Evolutionary conservation across 2,329 filamentous ascomycete genomes (phyloP).

Genomic region (Fusarium sp.): DNA sequence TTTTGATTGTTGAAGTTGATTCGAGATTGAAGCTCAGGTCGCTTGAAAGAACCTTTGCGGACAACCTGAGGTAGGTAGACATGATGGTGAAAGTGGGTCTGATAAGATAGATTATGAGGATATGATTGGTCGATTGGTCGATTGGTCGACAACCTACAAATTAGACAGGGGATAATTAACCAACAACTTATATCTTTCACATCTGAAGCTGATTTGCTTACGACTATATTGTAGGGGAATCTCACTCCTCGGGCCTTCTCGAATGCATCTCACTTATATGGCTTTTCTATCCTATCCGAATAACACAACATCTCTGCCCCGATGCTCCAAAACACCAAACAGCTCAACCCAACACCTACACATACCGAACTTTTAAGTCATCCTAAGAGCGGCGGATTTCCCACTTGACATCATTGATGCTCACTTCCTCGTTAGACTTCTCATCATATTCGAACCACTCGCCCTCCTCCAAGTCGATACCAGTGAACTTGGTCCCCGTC

Average conservation of each 20-base stretch:
- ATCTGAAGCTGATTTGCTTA: neutral
- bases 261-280: neutral
- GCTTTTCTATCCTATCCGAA: neutral
- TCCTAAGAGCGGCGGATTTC: constrained; percentile 75
- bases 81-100: neutral
- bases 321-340: neutral
- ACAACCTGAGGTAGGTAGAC: neutral
- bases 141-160: neutral
- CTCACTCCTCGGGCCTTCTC: neutral
- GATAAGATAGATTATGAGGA: neutral
- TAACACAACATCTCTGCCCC: neutral
- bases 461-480: constrained; percentile 83
- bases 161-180: neutral
- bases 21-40: neutral
- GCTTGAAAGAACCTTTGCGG: constrained; percentile 21
- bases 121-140: constrained; percentile 19
- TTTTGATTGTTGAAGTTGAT: neutral
- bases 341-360: neutral
- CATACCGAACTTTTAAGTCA: neutral
- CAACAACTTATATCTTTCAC: constrained; percentile 1
- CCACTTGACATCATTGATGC: constrained; percentile 89
- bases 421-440: constrained; percentile 89
- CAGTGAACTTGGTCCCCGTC: constrained; percentile 80
- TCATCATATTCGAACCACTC: constrained; percentile 99
- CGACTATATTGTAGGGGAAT: neutral